phyloP scores from a whole-genome alignment of 2,329 filamentous ascomycete genomes.

The Penicillium sclerotigenum region DNA sequence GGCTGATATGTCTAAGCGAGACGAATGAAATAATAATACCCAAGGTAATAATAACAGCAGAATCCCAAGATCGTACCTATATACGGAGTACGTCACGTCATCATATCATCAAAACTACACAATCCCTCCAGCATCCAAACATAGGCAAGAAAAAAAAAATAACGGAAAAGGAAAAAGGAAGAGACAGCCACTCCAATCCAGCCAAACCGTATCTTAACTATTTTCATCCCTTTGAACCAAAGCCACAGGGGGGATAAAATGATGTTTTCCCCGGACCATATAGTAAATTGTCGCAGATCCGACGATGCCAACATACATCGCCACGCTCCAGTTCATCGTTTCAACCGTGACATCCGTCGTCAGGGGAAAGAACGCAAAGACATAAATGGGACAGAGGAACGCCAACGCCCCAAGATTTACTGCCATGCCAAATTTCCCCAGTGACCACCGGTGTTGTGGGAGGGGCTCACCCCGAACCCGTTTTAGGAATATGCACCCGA shows the following conservation, averaged over 20 bases:
- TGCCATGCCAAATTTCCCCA: slow-evolving; percentile 46
- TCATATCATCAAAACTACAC: slow-evolving; percentile 9
- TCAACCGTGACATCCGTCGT: slow-evolving; percentile 29
- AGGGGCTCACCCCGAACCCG: slow-evolving; percentile 43
- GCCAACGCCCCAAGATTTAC: slow-evolving; percentile 43
- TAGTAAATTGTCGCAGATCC: slow-evolving; percentile 46
- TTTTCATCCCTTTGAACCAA: slow-evolving; percentile 31
- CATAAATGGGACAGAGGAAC: slow-evolving; percentile 40
- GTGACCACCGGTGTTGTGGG: slow-evolving; percentile 45
- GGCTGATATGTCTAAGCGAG: neutral
- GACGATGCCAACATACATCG: slow-evolving; percentile 47
- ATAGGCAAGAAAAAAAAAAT: neutral
- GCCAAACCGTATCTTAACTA: neutral
- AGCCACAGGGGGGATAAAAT: slow-evolving; percentile 42
- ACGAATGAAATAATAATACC: neutral
- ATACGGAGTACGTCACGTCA: slow-evolving; percentile 8
- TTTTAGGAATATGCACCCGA: slow-evolving; percentile 48
- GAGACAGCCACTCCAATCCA: neutral
- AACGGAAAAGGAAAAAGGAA: neutral
- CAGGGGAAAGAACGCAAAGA: slow-evolving; percentile 48
- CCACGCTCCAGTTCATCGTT: slow-evolving; percentile 50
- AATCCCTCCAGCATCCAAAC: neutral
- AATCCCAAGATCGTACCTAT: neutral
- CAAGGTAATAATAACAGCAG: neutral
- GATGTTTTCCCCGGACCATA: slow-evolving; percentile 37